A percentile compares a stretch with the other conserved stretches of the same genome.
Evolutionary conservation across 73 alveolate species (phyloP).

Genomic region (Effrenium voratum): DNA sequence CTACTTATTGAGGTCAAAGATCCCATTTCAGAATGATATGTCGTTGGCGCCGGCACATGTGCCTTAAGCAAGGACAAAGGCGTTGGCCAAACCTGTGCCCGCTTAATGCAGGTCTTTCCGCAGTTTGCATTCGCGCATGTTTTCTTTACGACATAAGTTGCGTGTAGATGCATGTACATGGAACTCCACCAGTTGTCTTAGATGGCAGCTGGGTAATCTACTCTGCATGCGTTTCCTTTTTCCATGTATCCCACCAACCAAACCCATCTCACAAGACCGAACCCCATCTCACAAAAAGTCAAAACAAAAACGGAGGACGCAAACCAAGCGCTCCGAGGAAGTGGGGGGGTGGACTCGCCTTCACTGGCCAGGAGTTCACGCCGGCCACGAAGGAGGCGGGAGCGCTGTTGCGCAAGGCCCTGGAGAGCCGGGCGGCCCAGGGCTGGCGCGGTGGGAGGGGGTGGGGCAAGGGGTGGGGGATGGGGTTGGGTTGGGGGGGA

Average conservation of each 20-base stretch:
- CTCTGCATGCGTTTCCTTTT: not conserved
- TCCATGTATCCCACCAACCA: not conserved
- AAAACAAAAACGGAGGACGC: not conserved
- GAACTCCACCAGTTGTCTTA: not conserved
- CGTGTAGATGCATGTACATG: not conserved
- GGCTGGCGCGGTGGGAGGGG: not conserved
- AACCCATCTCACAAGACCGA: not conserved
- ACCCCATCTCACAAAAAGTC: not conserved
- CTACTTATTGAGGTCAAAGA: too few species aligned
- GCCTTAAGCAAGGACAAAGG: too few species aligned
- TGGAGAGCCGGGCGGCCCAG: not conserved
- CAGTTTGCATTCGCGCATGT: too few species aligned
- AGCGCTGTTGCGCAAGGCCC: slow-evolving; percentile 42
- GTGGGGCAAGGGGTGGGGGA: too few species aligned
- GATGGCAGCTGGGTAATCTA: not conserved
- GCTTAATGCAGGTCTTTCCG: too few species aligned
- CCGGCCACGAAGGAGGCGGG: slow-evolving; percentile 84
- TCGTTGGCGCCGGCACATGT: too few species aligned
- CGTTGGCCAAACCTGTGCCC: too few species aligned
- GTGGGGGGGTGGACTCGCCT: not conserved
- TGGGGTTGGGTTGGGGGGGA: too few species aligned
- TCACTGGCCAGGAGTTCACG: slow-evolving; percentile 31
- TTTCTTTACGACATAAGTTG: too few species aligned
- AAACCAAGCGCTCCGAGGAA: not conserved
- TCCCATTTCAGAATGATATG: too few species aligned